Percentiles rank a stretch among this genome's conserved stretches.
Evolutionary conservation across 2,329 filamentous ascomycete species (phyloP).

Genomic region (Claviceps spartinae): DNA sequence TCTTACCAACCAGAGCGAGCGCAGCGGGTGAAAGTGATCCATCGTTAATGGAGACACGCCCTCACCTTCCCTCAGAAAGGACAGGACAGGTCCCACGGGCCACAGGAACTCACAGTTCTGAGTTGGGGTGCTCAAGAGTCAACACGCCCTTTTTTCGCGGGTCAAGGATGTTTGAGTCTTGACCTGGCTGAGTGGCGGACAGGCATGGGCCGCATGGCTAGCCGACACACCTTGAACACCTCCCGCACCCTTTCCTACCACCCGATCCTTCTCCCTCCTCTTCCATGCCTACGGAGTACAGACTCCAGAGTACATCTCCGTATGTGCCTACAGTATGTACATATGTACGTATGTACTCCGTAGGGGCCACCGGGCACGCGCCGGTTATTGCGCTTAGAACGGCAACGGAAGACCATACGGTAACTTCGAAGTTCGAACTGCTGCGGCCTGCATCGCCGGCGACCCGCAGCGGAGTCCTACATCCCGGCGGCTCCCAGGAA

Average conservation of each 20-base stretch:
- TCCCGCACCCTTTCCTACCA: constrained; percentile 13
- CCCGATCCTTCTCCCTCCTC: constrained; percentile 18
- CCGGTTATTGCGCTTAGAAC: constrained; percentile 10
- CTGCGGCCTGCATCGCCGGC: background rate
- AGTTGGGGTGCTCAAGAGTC: too few species aligned
- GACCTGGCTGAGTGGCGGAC: background rate
- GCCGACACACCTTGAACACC: background rate
- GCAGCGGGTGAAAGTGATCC: background rate
- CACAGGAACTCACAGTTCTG: too few species aligned
- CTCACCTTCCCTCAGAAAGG: background rate
- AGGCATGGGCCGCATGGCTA: background rate
- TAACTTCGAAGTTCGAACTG: background rate
- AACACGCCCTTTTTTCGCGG: background rate
- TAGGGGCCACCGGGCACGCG: background rate
- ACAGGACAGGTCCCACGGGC: background rate
- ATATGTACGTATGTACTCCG: too few species aligned
- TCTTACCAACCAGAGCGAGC: background rate
- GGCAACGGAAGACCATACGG: constrained; percentile 11
- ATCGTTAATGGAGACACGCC: background rate
- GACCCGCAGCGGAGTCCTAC: background rate
- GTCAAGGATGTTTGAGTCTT: background rate
- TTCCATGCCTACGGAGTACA: constrained; percentile 10
- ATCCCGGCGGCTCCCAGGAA: background rate
- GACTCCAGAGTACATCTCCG: too few species aligned
- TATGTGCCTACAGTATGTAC: too few species aligned